Evolutionary conservation across 2,329 filamentous ascomycete genomes (phyloP), one percentile per base, ranked within the genome.

Genomic region (Stagonosporopsis tanaceti): DNA sequence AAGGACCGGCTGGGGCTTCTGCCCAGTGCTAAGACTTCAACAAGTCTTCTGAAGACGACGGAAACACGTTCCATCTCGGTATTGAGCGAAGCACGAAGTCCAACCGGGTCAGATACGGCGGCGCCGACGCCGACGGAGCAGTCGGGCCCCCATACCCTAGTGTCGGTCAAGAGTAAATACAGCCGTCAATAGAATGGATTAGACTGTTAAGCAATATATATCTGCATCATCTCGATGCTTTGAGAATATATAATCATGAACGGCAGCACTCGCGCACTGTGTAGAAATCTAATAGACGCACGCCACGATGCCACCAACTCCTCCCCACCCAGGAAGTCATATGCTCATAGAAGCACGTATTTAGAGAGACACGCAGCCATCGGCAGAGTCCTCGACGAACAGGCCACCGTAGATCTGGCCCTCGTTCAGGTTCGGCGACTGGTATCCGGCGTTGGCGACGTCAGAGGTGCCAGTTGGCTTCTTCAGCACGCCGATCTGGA

Each of bases 401-500:
- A 78, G 32, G 6, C 75, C 74, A 22, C 74, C 76, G 45, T 77
- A 78, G 38, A 77, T 75, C 66, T 76, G 72, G 11, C 74, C 74
- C 61, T 78, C 76, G 42, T 76, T 70, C 38, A 78, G 56, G 47
- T 73, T 72, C 5, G 57, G 59, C 40, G 63, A 51, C 58, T 78
- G 76, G 57, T 68, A 76, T 2, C 76, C 76, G 24, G 61, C 65
- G 46, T 78, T 76, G n/a, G 71, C 74, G 5, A 77, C 74, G 47
- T 77, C 76, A n/a, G 59, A 61, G 1, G 68, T 70, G 7, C 82
- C 78, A 45, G 82, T 79, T 6, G 83, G 81, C 78, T 87, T 88
- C 81, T 88, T 88, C 57, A 89, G 76, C 1, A 87, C 69, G 34
- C 86, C 86, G 48, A 88, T 82, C 69, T 89, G 86, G 71, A 82